These are phyloP conservation scores for Nigrospora oryzae DNA, from an alignment of 2,329 filamentous ascomycete genomes.

Conservation along the genomic window DNA sequence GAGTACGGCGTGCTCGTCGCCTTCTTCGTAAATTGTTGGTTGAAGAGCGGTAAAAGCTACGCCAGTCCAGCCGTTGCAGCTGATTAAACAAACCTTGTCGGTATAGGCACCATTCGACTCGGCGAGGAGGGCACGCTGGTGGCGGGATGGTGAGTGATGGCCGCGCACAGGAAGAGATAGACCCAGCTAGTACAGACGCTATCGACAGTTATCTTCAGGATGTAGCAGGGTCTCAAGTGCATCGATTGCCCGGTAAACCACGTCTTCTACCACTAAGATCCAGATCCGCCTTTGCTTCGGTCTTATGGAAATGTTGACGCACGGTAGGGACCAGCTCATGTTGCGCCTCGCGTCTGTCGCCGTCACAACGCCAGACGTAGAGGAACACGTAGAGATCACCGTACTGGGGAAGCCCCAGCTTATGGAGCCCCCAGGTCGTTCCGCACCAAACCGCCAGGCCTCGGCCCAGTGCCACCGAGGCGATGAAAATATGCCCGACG, in stretches of 20 bases:
- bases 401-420: no score
- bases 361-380: no score
- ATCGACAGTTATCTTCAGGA: slow-evolving; percentile 25
- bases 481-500: no score
- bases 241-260: slow-evolving; percentile 24
- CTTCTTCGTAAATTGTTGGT: slow-evolving; percentile 27
- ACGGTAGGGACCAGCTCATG: no score
- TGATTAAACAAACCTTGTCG: slow-evolving; percentile 11
- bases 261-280: no score
- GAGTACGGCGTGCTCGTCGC: slow-evolving; percentile 23
- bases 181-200: not conserved
- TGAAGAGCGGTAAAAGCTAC: slow-evolving; percentile 28
- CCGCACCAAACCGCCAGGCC: no score
- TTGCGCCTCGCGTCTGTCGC: no score
- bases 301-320: no score
- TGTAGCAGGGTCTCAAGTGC: slow-evolving; percentile 27
- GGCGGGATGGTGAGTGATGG: slow-evolving; percentile 20
- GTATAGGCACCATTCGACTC: slow-evolving; percentile 14
- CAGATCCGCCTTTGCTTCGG: no score
- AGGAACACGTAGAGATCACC: no score
- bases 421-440: no score
- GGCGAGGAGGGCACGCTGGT: slow-evolving; percentile 27
- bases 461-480: no score
- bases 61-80: slow-evolving; percentile 24
- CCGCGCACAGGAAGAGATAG: not conserved